Conservation (phyloP, 1,139 yeast genomes). For the Suhomyces bokatorum region DNA sequence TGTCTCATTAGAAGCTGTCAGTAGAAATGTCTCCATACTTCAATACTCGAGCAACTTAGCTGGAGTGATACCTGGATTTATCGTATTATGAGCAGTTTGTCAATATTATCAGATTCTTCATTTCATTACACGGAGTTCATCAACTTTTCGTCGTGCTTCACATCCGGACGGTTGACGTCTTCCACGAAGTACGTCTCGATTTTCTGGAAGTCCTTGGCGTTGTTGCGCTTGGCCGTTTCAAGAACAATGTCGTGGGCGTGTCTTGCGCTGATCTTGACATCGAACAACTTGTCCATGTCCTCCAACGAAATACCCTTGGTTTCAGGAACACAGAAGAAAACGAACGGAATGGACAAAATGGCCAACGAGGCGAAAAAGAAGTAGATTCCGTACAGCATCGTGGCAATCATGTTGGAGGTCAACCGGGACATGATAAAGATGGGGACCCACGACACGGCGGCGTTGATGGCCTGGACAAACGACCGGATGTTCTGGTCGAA, state of each 20-base stretch:
- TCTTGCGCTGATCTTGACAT: slow-evolving; percentile 16
- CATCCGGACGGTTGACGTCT: neutral
- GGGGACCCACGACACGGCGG: slow-evolving; percentile 46
- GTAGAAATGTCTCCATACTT: too few relatives aligned
- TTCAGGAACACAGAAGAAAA: slow-evolving; percentile 40
- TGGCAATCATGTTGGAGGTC: slow-evolving; percentile 42
- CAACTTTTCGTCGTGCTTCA: neutral
- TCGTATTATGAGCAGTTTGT: too few relatives aligned
- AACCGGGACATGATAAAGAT: slow-evolving; percentile 43
- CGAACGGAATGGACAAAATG: slow-evolving; percentile 35
- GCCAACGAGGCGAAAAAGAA: slow-evolving; percentile 42
- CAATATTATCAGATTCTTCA: too few relatives aligned
- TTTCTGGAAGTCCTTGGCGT: slow-evolving; percentile 7
- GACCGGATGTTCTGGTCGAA: slow-evolving; percentile 46
- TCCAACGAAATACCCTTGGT: slow-evolving; percentile 46
- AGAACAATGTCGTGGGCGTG: slow-evolving; percentile 17
- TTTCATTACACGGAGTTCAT: too few relatives aligned
- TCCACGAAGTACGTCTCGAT: slow-evolving; percentile 4
- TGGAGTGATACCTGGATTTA: too few relatives aligned
- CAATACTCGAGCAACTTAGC: too few relatives aligned
- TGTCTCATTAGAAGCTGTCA: too few relatives aligned
- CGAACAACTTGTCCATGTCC: slow-evolving; percentile 46
- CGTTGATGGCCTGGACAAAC: slow-evolving; percentile 45
- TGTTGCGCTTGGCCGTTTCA: slow-evolving; percentile 9
- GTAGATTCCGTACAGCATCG: slow-evolving; percentile 43